Conservation (phyloP, 148 eudicot genomes). For the Camellia sinensis region DNA sequence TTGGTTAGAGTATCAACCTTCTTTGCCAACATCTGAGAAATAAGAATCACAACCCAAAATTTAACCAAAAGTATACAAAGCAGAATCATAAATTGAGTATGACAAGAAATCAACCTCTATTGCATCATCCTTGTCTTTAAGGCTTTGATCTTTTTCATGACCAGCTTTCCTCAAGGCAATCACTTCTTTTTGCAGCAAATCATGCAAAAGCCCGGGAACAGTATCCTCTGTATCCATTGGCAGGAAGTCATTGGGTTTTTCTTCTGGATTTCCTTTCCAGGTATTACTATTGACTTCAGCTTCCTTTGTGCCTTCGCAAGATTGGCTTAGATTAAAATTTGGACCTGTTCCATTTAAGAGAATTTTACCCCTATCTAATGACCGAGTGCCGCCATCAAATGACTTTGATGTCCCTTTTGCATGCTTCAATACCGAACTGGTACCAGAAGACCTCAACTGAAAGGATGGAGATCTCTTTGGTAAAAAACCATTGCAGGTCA, state of each 20-base stretch:
- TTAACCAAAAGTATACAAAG: background rate
- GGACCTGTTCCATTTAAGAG: constrained; percentile 61
- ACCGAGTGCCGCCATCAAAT: constrained; percentile 76
- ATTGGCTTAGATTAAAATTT: constrained; percentile 44
- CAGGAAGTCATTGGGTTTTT: constrained; percentile 55
- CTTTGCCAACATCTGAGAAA: constrained; percentile 81
- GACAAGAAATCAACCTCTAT: constrained; percentile 58
- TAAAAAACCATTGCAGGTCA: constrained; percentile 62
- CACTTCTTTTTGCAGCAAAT: constrained; percentile 93
- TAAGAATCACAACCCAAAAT: constrained; percentile 11
- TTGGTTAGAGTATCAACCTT: constrained; percentile 96
- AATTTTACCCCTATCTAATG: constrained; percentile 72
- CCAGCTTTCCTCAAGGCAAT: constrained; percentile 83
- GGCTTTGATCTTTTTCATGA: constrained; percentile 93
- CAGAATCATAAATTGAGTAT: background rate
- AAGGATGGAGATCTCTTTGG: constrained; percentile 71
- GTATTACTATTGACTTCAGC: constrained; percentile 43
- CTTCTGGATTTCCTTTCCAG: constrained; percentile 58
- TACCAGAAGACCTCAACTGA: constrained; percentile 52
- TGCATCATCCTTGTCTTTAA: constrained; percentile 97
- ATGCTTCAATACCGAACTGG: constrained; percentile 61
- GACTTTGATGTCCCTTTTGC: constrained; percentile 79
- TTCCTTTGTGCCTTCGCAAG: constrained; percentile 61
- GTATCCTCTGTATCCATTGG: constrained; percentile 64
- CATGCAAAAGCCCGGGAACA: constrained; percentile 78